phyloP scores from a whole-genome alignment of 345 rosid genomes.

The Citrus hindsii region DNA sequence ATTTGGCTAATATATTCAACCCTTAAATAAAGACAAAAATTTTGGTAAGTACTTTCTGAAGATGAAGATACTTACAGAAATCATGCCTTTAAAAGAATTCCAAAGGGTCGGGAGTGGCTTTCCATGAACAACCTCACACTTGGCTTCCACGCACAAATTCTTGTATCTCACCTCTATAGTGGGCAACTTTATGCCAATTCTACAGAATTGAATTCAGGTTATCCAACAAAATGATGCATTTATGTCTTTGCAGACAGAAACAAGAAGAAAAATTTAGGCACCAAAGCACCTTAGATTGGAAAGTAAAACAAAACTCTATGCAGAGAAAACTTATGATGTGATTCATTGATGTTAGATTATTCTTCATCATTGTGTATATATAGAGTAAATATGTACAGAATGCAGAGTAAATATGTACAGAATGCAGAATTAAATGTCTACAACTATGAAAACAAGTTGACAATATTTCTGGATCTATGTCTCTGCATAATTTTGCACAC shows the following conservation, averaged over 20 bases:
- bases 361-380: too few species aligned
- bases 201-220: slow-evolving; percentile 16
- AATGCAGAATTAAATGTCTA: too few species aligned
- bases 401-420: too few species aligned
- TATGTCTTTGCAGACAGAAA: too few species aligned
- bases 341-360: too few species aligned
- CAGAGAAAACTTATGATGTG: not conserved
- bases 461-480: too few species aligned
- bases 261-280: not conserved
- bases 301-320: not conserved
- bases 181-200: slow-evolving; percentile 62
- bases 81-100: slow-evolving; percentile 42
- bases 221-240: not conserved
- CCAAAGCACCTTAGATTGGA: not conserved
- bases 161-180: slow-evolving; percentile 61
- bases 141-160: slow-evolving; percentile 54
- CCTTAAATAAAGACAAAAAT: too few species aligned
- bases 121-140: slow-evolving; percentile 64
- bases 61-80: slow-evolving; percentile 42
- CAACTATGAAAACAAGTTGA: too few species aligned
- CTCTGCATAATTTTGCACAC: too few species aligned
- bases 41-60: too few species aligned
- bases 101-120: slow-evolving; percentile 80
- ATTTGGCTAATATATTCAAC: too few species aligned
- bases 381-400: too few species aligned